phyloP scores from a whole-genome alignment of 352 stramenopile species.

The Phytophthora melonis region DNA sequence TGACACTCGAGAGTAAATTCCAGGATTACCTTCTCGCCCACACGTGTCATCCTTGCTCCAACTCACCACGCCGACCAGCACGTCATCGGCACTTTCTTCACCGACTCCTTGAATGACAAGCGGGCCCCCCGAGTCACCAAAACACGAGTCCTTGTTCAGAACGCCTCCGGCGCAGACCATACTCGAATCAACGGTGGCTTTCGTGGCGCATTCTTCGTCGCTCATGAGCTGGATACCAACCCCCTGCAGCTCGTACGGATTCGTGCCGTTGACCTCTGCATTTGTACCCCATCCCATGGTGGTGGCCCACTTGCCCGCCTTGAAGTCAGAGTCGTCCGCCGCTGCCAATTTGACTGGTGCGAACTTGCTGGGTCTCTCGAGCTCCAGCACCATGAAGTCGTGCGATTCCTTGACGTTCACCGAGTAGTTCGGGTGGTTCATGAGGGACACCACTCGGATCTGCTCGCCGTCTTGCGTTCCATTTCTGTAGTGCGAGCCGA shows the following conservation, averaged over 20 bases:
- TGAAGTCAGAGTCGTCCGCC: slow-evolving; percentile 29
- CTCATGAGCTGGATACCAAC: slow-evolving; percentile 47
- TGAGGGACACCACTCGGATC: slow-evolving; percentile 11
- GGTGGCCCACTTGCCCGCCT: slow-evolving; percentile 33
- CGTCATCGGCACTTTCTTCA: slow-evolving; percentile 16
- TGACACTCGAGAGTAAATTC: slow-evolving; percentile 63
- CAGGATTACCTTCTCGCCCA: slow-evolving; percentile 41
- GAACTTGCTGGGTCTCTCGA: slow-evolving; percentile 40
- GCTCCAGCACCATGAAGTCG: slow-evolving; percentile 55
- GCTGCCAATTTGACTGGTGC: slow-evolving; percentile 39
- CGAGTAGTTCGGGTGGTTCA: slow-evolving; percentile 7
- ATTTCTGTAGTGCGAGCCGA: slow-evolving; percentile 16
- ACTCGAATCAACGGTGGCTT: slow-evolving; percentile 28
- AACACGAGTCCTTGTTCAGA: slow-evolving; percentile 49
- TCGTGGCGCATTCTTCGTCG: slow-evolving; percentile 40
- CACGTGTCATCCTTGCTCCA: slow-evolving; percentile 55
- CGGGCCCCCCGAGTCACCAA: slow-evolving; percentile 60
- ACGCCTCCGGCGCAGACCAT: slow-evolving; percentile 65
- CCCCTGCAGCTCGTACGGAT: slow-evolving; percentile 42
- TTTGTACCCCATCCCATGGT: slow-evolving; percentile 45
- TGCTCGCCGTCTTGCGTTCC: slow-evolving; percentile 22
- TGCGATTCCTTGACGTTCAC: slow-evolving; percentile 6
- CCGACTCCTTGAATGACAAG: slow-evolving; percentile 29
- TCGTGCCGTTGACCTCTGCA: slow-evolving; percentile 26
- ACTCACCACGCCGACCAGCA: slow-evolving; percentile 54